Percentiles rank a stretch among this genome's conserved stretches.
Conservation (phyloP, 2,329 filamentous ascomycete genomes). For the Didymella exigua region DNA sequence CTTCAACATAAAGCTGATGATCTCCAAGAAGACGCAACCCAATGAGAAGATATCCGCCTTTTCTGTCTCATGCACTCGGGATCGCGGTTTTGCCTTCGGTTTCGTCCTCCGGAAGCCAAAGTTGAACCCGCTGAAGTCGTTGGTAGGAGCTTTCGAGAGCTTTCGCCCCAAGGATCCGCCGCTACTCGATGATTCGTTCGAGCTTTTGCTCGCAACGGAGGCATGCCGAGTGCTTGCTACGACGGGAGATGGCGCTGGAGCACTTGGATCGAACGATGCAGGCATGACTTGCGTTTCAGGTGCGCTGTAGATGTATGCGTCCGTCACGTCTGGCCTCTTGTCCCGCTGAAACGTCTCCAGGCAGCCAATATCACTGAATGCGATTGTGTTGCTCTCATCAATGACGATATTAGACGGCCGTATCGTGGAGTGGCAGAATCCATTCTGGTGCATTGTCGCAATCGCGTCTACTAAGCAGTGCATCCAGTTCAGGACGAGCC, state of each 20-base stretch:
- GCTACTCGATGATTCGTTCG: conserved; percentile 42
- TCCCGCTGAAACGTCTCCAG: conserved; percentile 57
- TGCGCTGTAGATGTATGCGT: conserved; percentile 74
- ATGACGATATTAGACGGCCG: conserved; percentile 73
- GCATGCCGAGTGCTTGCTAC: conserved; percentile 31
- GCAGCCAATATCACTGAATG: conserved; percentile 66
- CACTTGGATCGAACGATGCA: conserved; percentile 22
- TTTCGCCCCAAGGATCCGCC: conserved; percentile 42
- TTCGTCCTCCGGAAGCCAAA: conserved; percentile 44
- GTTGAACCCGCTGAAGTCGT: conserved; percentile 46
- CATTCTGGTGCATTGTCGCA: conserved; percentile 68
- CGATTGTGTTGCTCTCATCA: conserved; percentile 67
- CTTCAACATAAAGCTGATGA: conserved; percentile 72
- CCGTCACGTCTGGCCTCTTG: conserved; percentile 65
- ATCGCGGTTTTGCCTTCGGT: conserved; percentile 34
- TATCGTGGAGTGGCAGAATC: conserved; percentile 70
- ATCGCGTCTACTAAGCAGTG: conserved; percentile 73
- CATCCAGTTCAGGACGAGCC: conserved; percentile 73
- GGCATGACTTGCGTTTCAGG: conserved; percentile 61
- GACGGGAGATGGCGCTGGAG: conserved; percentile 19
- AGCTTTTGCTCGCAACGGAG: conserved; percentile 46
- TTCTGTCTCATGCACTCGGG: conserved; percentile 42
- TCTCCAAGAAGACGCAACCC: conserved; percentile 73
- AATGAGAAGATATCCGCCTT: conserved; percentile 74
- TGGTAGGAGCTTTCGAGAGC: conserved; percentile 41